phyloP scores from a whole-genome alignment of 2,329 filamentous ascomycete species.

The Sarocladium strictum region DNA sequence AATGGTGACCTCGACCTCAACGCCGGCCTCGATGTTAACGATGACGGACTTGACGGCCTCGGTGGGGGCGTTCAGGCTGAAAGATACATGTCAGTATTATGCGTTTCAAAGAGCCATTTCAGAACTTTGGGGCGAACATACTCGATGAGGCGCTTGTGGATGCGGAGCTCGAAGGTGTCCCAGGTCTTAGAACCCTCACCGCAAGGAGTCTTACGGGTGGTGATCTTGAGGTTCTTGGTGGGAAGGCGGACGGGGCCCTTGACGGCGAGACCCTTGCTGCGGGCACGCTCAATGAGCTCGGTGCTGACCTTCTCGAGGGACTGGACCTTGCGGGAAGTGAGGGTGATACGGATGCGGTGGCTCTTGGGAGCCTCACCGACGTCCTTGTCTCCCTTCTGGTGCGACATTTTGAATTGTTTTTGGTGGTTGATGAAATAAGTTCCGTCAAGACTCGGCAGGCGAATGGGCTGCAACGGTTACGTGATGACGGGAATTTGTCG shows the following conservation, averaged over 20 bases:
- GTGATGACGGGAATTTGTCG: slow-evolving; percentile 7
- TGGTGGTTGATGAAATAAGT: neutral
- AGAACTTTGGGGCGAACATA: slow-evolving; percentile 35
- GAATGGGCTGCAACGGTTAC: slow-evolving; percentile 9
- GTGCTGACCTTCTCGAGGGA: slow-evolving; percentile 97
- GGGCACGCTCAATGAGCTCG: slow-evolving; percentile 97
- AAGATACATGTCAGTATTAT: slow-evolving; percentile 15
- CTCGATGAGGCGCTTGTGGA: slow-evolving; percentile 98
- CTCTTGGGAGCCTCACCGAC: slow-evolving; percentile 89
- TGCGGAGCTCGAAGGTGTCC: slow-evolving; percentile 98
- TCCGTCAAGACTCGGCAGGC: slow-evolving; percentile 12
- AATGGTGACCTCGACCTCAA: slow-evolving; percentile 91
- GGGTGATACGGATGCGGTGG: slow-evolving; percentile 98
- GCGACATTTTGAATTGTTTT: slow-evolving; percentile 26
- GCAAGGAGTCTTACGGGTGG: slow-evolving; percentile 97
- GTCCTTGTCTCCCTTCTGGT: slow-evolving; percentile 93
- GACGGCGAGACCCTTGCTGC: slow-evolving; percentile 96
- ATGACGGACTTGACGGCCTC: slow-evolving; percentile 97
- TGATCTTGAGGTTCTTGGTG: slow-evolving; percentile 94
- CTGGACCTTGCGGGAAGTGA: slow-evolving; percentile 90
- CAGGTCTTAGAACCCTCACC: slow-evolving; percentile 99
- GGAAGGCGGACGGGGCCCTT: slow-evolving; percentile 98
- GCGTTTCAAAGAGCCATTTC: neutral
- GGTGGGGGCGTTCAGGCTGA: slow-evolving; percentile 85
- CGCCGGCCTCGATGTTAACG: slow-evolving; percentile 91